Percentiles rank a stretch among this genome's conserved stretches.
phyloP scores from a whole-genome alignment of 1,139 yeast genomes.

The Blastobotrys buckinghamii region DNA sequence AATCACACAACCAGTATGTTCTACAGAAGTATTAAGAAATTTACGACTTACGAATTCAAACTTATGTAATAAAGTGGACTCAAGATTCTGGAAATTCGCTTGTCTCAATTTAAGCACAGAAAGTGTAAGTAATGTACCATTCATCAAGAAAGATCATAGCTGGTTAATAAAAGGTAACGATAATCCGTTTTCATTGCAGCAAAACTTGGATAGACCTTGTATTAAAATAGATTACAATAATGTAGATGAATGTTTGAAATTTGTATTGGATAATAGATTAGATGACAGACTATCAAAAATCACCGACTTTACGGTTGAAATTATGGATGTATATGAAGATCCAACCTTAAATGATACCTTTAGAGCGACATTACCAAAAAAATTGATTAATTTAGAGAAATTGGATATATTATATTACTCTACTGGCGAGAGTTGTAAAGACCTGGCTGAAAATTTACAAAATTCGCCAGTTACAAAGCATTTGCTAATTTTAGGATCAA shows the following conservation, averaged over 20 bases:
- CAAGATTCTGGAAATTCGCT: neutral
- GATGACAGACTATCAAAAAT: neutral
- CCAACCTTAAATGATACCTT: too few species aligned
- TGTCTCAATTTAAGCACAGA: neutral
- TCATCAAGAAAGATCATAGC: conserved; percentile 1
- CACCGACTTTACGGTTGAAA: neutral
- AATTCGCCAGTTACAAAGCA: neutral
- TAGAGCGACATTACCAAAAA: neutral
- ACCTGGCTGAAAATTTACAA: neutral
- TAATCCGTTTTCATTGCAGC: conserved; percentile 4
- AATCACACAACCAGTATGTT: neutral
- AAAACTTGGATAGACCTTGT: neutral
- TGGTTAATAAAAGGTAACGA: conserved; percentile 4
- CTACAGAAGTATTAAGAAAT: neutral
- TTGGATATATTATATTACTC: neutral
- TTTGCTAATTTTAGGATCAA: neutral
- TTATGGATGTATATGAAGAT: neutral
- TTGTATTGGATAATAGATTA: neutral
- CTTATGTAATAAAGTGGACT: neutral
- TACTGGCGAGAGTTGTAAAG: neutral
- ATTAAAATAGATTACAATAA: neutral
- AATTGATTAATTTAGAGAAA: neutral
- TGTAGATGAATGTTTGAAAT: neutral
- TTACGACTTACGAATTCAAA: neutral
- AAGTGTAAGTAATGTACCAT: neutral